A percentile compares a stretch with the other conserved stretches of the same genome.
phyloP scores from a whole-genome alignment of 2,329 filamentous ascomycete species.

The Diaporthe nobilis region DNA sequence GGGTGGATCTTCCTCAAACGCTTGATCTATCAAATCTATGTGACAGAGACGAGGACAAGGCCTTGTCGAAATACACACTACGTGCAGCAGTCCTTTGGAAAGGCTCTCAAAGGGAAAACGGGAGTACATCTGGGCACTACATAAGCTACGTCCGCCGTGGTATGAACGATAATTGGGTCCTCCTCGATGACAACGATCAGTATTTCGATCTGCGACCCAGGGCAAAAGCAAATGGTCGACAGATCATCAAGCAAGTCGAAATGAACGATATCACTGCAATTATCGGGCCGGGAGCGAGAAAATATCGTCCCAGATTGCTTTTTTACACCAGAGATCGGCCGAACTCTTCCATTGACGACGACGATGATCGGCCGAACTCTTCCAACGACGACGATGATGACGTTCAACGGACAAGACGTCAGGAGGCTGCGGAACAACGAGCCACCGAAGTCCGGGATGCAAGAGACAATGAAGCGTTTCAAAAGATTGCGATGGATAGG shows the following conservation, averaged over 20 bases:
- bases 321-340: not conserved
- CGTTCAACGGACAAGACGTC: too few relatives aligned
- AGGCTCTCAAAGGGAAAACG: too few relatives aligned
- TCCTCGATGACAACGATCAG: not conserved
- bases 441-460: too few relatives aligned
- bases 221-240: not conserved
- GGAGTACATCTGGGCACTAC: not conserved
- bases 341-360: not conserved
- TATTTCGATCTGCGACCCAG: too few relatives aligned
- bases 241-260: rapidly evolving
- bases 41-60: not conserved
- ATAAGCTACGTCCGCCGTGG: constrained; percentile 4
- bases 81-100: not conserved
- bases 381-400: too few relatives aligned
- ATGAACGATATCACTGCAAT: not conserved
- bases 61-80: not conserved
- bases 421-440: not conserved
- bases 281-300: too few relatives aligned
- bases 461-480: not conserved
- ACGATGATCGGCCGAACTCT: not conserved
- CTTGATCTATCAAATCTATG: constrained; percentile 11
- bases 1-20: not conserved
- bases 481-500: not conserved
- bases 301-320: not conserved
- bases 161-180: not conserved